Percentiles rank a stretch among this genome's conserved stretches.
phyloP scores from a whole-genome alignment of 2,329 filamentous ascomycete genomes.

The Cytospora piceae region DNA sequence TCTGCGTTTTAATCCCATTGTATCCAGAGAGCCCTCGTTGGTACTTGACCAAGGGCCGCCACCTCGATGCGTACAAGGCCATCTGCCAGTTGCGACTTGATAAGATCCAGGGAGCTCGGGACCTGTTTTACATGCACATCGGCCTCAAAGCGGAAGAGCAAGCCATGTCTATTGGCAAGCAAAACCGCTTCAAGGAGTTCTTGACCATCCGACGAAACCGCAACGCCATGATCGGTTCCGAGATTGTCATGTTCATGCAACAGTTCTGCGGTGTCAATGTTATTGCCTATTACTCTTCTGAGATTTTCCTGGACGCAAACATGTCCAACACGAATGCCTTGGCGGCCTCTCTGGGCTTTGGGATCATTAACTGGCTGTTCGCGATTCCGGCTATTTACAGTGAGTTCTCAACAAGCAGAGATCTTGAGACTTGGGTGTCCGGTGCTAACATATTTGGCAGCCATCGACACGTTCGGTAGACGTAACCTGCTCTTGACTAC shows the following conservation, averaged over 20 bases:
- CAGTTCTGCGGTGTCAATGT: slow-evolving; percentile 48
- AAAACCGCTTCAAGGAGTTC: slow-evolving; percentile 58
- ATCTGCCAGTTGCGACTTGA: slow-evolving; percentile 53
- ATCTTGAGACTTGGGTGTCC: no score
- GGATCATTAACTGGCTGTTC: slow-evolving; percentile 65
- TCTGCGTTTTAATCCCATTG: slow-evolving; percentile 56
- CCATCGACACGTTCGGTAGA: slow-evolving; percentile 70
- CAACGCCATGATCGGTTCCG: slow-evolving; percentile 61
- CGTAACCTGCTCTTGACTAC: slow-evolving; percentile 66
- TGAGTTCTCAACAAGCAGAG: not conserved
- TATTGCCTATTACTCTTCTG: slow-evolving; percentile 63
- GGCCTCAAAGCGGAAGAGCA: slow-evolving; percentile 61
- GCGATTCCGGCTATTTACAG: slow-evolving; percentile 65
- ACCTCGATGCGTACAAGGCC: slow-evolving; percentile 51
- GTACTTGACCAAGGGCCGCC: slow-evolving; percentile 53
- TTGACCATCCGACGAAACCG: slow-evolving; percentile 65
- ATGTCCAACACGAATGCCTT: slow-evolving; percentile 57
- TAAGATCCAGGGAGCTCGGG: slow-evolving; percentile 58
- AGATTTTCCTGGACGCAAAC: slow-evolving; percentile 62
- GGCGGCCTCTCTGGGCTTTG: slow-evolving; percentile 64
- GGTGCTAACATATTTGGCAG: slow-evolving; percentile 1
- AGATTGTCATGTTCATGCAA: slow-evolving; percentile 71
- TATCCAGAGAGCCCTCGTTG: slow-evolving; percentile 55
- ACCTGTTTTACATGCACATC: slow-evolving; percentile 60
- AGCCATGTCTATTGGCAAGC: slow-evolving; percentile 50